These are phyloP conservation scores for Sclerotinia trifoliorum DNA, from an alignment of 2,329 filamentous ascomycete species.

Conservation along the genomic window DNA sequence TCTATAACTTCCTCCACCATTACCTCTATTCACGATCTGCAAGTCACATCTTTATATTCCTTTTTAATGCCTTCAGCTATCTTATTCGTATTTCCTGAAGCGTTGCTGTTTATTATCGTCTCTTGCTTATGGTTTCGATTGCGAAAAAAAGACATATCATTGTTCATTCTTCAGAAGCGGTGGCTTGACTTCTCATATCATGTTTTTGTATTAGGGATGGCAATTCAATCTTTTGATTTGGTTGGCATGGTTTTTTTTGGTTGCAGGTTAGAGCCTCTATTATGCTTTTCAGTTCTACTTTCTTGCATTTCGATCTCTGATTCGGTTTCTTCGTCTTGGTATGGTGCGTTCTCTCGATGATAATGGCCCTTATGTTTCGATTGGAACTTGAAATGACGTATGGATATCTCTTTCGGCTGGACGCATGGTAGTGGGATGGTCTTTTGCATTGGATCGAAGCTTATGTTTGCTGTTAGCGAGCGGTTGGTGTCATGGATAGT, in stretches of 20 bases:
- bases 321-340: conserved; percentile 12
- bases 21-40: conserved; percentile 1
- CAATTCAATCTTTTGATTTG: conserved; percentile 17
- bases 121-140: not conserved
- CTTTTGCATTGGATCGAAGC: conserved; percentile 18
- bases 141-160: conserved; percentile 11
- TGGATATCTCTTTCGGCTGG: conserved; percentile 12
- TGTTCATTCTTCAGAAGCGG: conserved; percentile 16
- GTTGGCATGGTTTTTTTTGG: conserved; percentile 18
- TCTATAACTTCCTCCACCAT: not conserved
- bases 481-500: conserved; percentile 4
- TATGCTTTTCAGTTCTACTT: conserved; percentile 7
- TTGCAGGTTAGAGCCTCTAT: conserved; percentile 17
- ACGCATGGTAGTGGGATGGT: conserved; percentile 8
- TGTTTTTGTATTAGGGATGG: conserved; percentile 17
- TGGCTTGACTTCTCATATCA: conserved; percentile 8
- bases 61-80: conserved; percentile 8
- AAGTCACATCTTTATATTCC: conserved; percentile 8
- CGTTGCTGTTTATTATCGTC: conserved; percentile 4
- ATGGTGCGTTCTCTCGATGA: conserved; percentile 13
- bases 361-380: conserved; percentile 11
- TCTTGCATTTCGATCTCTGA: conserved; percentile 9
- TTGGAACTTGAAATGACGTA: conserved; percentile 7
- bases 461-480: conserved; percentile 17
- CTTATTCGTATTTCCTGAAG: conserved; percentile 13